Evolutionary conservation across 371 early-diverging fungal species (phyloP), one percentile per base, ranked within the genome.

Genomic region (Apophysomyces variabilis): DNA sequence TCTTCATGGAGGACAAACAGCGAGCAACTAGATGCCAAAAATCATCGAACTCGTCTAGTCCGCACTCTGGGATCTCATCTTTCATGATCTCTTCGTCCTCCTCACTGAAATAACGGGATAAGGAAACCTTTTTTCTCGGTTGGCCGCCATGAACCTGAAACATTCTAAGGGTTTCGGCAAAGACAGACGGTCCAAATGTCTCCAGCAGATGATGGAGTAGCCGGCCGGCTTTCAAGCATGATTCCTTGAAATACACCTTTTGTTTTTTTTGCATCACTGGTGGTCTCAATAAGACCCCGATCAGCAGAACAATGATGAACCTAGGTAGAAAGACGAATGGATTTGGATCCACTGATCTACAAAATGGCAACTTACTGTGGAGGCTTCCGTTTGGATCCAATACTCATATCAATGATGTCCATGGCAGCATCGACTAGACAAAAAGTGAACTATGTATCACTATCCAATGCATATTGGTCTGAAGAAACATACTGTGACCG

Each of bases 381-480:
- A 9, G 70, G 70, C n/a, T 63, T 45, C 7, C 70, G 43, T 50
- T 57, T 45, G 5, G 66, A 35, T 14, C 57, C 45, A 13, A 70
- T 39, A 1, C 41, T 56, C 14, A 18, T 36, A 32, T 64, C 58
- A 6, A 70, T 56, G 3, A 70, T 39, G 38, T 70, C 70, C 66
- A 70, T 32, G 7, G 70, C 70, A 14, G 70, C 70, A 37, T 69
- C 65, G 44, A 57, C 69, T 69, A 61, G 11, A 0, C n/a, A 16
- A n/a, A n/a, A 1, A 12, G 16, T 1, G 18, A 13, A 13, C 32
- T 26, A 26, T 3, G 32, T 26, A 3, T 26, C 32, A 26, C 32
- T 26, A 26, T 3, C 32, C 32, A 3, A 26, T 26, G 32, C 32
- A 26, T 26, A 26, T 3, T 26, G 32, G 32, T 26, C 3, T 26